Evolutionary conservation across 2,329 filamentous ascomycete genomes (phyloP).

Genomic region (Alternaria sp.): DNA sequence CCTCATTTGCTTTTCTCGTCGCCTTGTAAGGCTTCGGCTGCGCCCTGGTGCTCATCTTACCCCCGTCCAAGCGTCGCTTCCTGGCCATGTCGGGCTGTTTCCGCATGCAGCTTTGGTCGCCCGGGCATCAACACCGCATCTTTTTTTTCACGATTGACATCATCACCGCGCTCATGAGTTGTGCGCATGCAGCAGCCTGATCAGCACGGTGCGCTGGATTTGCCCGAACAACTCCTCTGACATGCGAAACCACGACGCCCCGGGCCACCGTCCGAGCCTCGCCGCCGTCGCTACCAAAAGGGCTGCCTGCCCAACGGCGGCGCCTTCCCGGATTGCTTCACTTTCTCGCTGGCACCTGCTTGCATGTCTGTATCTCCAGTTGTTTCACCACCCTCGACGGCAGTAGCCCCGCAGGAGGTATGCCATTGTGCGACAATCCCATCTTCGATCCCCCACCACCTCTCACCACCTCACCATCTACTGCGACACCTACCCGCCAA

Average conservation of each 20-base stretch:
- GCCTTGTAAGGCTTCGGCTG: slow-evolving; percentile 1
- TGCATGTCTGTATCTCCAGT: slow-evolving; percentile 2
- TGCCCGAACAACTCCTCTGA: not conserved
- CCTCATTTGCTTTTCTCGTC: slow-evolving; percentile 7
- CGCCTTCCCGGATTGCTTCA: slow-evolving; percentile 8
- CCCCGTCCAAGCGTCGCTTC: not conserved
- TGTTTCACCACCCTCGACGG: slow-evolving; percentile 20
- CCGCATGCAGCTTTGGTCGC: slow-evolving; percentile 8
- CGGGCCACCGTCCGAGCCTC: slow-evolving; percentile 1
- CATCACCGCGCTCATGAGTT: not conserved
- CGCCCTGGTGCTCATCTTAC: not conserved
- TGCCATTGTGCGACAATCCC: not conserved
- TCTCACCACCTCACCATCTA: slow-evolving; percentile 1
- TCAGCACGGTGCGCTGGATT: not conserved
- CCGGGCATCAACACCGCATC: slow-evolving; percentile 7
- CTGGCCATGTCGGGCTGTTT: not conserved
- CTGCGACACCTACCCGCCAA: slow-evolving; percentile 4
- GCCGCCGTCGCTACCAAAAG: slow-evolving; percentile 1
- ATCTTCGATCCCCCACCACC: not conserved
- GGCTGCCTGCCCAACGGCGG: slow-evolving; percentile 2
- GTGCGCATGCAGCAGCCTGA: not conserved
- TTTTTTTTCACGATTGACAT: slow-evolving; percentile 8
- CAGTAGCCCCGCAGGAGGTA: slow-evolving; percentile 3
- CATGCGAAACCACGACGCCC: not conserved
- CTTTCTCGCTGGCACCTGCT: not conserved